Percentiles rank a stretch among this genome's conserved stretches.
phyloP scores from a whole-genome alignment of 2,329 filamentous ascomycete genomes.

The Ophiocordyceps camponoti-rufipedis region DNA sequence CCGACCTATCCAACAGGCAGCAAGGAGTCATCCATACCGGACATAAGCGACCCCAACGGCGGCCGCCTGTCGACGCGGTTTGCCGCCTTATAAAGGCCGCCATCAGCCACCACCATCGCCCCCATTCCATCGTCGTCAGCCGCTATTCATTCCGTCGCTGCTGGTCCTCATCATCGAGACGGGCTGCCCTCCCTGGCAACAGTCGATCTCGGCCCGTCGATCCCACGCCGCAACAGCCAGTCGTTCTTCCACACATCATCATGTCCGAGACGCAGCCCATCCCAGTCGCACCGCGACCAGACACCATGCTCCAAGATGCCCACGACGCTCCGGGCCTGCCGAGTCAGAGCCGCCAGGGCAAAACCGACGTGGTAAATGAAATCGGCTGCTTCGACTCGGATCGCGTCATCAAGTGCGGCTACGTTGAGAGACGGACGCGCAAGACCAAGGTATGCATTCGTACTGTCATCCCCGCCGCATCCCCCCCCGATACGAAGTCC shows the following conservation, averaged over 20 bases:
- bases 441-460: slow-evolving; percentile 60
- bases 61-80: not conserved
- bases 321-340: slow-evolving; percentile 6
- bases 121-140: not conserved
- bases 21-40: too few species aligned
- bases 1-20: not conserved
- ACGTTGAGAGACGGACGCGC: slow-evolving; percentile 72
- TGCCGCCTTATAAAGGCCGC: not conserved
- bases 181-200: not conserved
- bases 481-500: not conserved
- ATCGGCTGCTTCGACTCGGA: slow-evolving; percentile 95
- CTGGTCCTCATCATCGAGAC: not conserved
- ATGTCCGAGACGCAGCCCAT: not conserved
- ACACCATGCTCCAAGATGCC: slow-evolving; percentile 1
- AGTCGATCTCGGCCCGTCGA: not conserved
- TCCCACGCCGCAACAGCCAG: not conserved
- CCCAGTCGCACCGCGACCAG: not conserved
- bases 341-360: slow-evolving; percentile 7
- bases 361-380: slow-evolving; percentile 37
- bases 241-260: not conserved
- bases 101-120: not conserved
- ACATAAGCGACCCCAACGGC: not conserved
- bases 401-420: slow-evolving; percentile 76
- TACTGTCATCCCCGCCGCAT: slow-evolving; percentile 2
- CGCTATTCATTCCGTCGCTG: not conserved